Evolutionary conservation across 345 rosid species (phyloP).

Genomic region (Syzygium jambos): DNA sequence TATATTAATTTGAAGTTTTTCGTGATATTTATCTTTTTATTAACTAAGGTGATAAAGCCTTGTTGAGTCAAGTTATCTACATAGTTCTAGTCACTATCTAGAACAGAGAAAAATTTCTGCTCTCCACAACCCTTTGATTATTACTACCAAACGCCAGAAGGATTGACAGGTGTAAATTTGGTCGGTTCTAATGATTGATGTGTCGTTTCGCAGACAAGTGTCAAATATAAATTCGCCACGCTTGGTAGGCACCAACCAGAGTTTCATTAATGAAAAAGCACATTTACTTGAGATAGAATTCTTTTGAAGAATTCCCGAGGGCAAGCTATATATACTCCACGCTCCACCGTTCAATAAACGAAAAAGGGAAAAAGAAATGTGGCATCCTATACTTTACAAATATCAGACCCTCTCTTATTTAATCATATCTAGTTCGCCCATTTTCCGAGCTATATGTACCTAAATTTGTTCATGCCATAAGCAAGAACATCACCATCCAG

Average conservation of each 20-base stretch:
- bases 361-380: neutral
- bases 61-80: neutral
- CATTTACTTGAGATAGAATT: neutral
- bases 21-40: too few relatives aligned
- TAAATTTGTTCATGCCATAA: neutral
- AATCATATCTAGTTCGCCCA: neutral
- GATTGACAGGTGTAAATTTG: neutral
- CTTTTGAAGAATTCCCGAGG: neutral
- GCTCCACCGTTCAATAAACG: neutral
- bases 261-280: neutral
- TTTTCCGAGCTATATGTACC: neutral
- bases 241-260: too few relatives aligned
- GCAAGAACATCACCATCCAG: neutral
- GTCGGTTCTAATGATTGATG: neutral
- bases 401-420: neutral
- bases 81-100: neutral
- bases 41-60: neutral
- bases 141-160: neutral
- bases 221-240: neutral
- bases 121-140: neutral
- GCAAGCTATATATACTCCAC: neutral
- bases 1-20: too few relatives aligned
- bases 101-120: neutral
- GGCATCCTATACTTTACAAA: neutral
- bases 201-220: neutral